phyloP scores from a whole-genome alignment of 2,329 filamentous ascomycete species.

The Pseudocercospora cruenta region DNA sequence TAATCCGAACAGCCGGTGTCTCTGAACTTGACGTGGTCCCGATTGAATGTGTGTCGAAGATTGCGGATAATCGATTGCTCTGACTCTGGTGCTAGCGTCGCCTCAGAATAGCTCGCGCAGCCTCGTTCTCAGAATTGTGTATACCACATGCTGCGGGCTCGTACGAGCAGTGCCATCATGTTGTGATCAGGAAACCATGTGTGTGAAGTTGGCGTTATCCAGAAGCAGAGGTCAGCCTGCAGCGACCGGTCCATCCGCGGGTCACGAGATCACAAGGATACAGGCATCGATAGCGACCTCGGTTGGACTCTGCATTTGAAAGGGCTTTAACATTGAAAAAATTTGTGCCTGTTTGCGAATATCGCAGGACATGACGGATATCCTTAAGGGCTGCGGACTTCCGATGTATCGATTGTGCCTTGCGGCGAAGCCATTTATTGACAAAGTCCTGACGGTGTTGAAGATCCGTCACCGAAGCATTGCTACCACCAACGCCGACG shows the following conservation, averaged over 20 bases:
- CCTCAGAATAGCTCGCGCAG: neutral
- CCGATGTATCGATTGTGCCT: neutral
- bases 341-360: neutral
- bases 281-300: neutral
- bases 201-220: neutral
- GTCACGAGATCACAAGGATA: neutral
- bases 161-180: neutral
- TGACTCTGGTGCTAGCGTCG: neutral
- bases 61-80: too few relatives aligned
- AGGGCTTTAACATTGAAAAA: neutral
- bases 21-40: too few relatives aligned
- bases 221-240: neutral
- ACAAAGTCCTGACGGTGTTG: neutral
- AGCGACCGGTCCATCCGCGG: neutral
- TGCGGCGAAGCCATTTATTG: neutral
- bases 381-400: neutral
- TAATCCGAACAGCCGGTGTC: neutral
- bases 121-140: neutral
- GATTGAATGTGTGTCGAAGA: too few relatives aligned
- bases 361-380: neutral
- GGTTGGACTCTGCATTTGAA: neutral
- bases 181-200: neutral
- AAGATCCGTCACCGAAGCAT: neutral
- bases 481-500: conserved; percentile 3
- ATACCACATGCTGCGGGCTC: neutral